Percentiles rank a stretch among this genome's conserved stretches.
These are phyloP conservation scores for Rubia balearica DNA, from an alignment of 305 asterid species.

Conservation along the genomic window DNA sequence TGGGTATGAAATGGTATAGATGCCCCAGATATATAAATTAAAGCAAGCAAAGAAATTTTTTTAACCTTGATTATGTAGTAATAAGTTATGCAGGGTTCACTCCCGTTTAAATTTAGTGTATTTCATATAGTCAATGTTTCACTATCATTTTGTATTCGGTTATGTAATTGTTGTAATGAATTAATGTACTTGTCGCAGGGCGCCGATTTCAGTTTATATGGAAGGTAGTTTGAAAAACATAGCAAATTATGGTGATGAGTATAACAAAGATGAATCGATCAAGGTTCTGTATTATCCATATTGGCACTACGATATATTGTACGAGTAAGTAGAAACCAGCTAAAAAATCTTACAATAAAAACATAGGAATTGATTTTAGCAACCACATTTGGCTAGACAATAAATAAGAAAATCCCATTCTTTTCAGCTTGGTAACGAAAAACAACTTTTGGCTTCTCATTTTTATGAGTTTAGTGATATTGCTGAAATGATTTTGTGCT, in stretches of 20 bases:
- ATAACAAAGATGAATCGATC: constrained; percentile 41
- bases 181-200: constrained; percentile 32
- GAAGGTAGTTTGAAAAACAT: constrained; percentile 44
- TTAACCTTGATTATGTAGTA: too few relatives aligned
- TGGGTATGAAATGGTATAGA: too few relatives aligned
- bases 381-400: constrained; percentile 10
- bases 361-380: constrained; percentile 1
- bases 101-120: too few relatives aligned
- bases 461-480: constrained; percentile 6
- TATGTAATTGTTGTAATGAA: too few relatives aligned
- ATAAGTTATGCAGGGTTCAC: too few relatives aligned
- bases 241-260: constrained; percentile 68
- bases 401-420: constrained; percentile 12
- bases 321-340: constrained; percentile 20
- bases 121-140: too few relatives aligned
- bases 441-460: not conserved
- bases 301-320: constrained; percentile 80
- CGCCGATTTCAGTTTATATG: constrained; percentile 65
- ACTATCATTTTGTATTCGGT: too few relatives aligned
- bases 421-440: not conserved
- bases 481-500: constrained; percentile 14
- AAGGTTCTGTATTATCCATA: constrained; percentile 69
- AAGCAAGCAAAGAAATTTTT: too few relatives aligned
- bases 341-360: constrained; percentile 10
- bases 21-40: too few relatives aligned